These are phyloP conservation scores for Whalleya microplaca DNA, from an alignment of 2,329 filamentous ascomycete species.

Conservation along the genomic window DNA sequence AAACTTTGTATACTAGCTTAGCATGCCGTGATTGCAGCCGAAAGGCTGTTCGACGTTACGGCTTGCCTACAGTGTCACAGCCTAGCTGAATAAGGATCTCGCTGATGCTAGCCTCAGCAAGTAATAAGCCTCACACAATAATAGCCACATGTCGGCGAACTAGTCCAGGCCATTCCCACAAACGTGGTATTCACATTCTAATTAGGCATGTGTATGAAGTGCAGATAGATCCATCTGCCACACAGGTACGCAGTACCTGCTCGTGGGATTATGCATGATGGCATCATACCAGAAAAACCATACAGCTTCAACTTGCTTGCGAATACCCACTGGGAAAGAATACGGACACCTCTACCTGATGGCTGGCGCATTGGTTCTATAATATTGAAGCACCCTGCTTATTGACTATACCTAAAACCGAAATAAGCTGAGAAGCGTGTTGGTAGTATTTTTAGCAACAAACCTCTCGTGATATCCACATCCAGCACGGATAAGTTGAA, in stretches of 20 bases:
- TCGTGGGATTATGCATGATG: conserved; percentile 19
- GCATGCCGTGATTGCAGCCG: conserved; percentile 12
- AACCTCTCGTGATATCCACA: background rate
- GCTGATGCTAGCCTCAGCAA: too few species aligned
- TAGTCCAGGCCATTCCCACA: background rate
- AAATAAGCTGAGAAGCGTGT: background rate
- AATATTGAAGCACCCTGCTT: background rate
- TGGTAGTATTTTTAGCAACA: background rate
- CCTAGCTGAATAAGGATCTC: too few species aligned
- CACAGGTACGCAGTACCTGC: background rate
- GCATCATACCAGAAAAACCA: conserved; percentile 10
- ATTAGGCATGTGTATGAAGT: background rate
- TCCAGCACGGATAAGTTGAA: too few species aligned
- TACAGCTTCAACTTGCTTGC: background rate
- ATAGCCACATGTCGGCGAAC: background rate
- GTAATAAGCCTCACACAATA: background rate
- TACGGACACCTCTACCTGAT: background rate
- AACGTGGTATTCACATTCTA: background rate
- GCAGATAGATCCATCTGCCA: background rate
- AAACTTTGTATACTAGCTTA: conserved; percentile 3
- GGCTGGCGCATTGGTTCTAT: background rate
- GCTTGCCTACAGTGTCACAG: background rate
- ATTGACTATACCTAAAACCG: background rate
- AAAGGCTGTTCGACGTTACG: conserved; percentile 11
- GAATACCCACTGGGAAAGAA: background rate